Base-by-base conservation (phyloP, 2,329 filamentous ascomycete genomes). In the Fusarium begoniae region DNA sequence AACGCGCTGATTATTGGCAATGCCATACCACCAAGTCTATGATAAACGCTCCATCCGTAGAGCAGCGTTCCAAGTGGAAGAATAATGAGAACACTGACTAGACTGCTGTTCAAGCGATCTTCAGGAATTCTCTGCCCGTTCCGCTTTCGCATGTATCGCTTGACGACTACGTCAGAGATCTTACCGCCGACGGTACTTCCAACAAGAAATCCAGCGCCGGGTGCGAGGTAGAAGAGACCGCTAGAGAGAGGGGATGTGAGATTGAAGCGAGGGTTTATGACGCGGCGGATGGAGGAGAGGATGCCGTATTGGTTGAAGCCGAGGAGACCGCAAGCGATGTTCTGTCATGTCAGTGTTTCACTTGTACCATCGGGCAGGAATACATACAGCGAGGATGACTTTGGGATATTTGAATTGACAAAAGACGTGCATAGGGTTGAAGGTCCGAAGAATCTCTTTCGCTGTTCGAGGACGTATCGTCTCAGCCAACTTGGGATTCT, bases 181-280 rank as follows among this genome's bases (percentile, higher is more conserved):
- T 81, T 80, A 0, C 91, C 91, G 20, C 91, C 91, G 58, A 92
- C 83, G 58, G 92, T 90, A 4, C 90, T 92, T 1, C 91, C 91
- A 0, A 88, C 63, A 1, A 93, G 80, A 69, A 93, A 93, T 0
- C 91, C 91, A 50, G 86, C 87, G 0, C 91, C 91, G 0, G 91
- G 91, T 0, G 91, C 91, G 30, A 93, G 88, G 80, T 92, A 93
- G 81, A 93, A 92, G 1, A 93, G 84, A 4, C 90, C 90, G 4
- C 88, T 88, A 73, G 91, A 87, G 8, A 93, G 84, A 0, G 91
- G 90, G 0, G 86, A 86, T 0, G 87, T 87, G 17, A 93, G 85
- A 58, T 90, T 79, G 83, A 93, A 93, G n/a, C 91, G 89, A 3
- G 91, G 91, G 73, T 93, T 93, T 24, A 93, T 83, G 5, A 93